Percentiles rank a stretch among this genome's conserved stretches.
Conservation (phyloP, 2,329 filamentous ascomycete species). For the Tetracladium maxilliforme region DNA sequence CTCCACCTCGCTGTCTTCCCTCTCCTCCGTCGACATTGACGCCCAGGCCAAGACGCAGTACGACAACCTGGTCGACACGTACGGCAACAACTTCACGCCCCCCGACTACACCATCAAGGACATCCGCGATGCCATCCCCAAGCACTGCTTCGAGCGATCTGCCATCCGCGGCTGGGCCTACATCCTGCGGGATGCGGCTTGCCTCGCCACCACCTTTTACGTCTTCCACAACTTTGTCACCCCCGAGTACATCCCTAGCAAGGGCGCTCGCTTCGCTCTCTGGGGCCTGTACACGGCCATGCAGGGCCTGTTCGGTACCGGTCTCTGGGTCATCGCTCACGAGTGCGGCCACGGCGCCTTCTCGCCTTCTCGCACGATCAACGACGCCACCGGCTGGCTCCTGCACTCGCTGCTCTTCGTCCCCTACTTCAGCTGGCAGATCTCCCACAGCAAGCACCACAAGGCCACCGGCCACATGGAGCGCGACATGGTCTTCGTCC, state of each 20-base stretch:
- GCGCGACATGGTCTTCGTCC: conserved; percentile 98
- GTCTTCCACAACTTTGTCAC: conserved; percentile 84
- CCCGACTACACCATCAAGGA: conserved; percentile 97
- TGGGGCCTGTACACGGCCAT: conserved; percentile 56
- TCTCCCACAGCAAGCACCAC: conserved; percentile 98
- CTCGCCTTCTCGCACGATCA: conserved; percentile 79
- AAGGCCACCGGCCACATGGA: conserved; percentile 96
- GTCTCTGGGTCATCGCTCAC: conserved; percentile 91
- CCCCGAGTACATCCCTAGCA: conserved; percentile 64
- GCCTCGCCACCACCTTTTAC: conserved; percentile 65
- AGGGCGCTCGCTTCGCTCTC: conserved; percentile 46
- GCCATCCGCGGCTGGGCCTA: conserved; percentile 62
- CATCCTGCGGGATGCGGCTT: conserved; percentile 66
- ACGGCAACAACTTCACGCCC: conserved; percentile 86
- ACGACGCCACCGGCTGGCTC: conserved; percentile 86
- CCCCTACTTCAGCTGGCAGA: conserved; percentile 99
- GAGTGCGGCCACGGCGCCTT: conserved; percentile 97
- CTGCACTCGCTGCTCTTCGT: conserved; percentile 80
- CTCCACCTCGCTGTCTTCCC: conserved; percentile 81
- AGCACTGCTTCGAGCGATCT: conserved; percentile 91
- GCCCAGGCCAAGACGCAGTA: conserved; percentile 45
- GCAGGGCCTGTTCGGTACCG: conserved; percentile 87
- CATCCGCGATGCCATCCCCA: conserved; percentile 90
- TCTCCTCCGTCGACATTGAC: conserved; percentile 42
- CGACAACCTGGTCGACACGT: conserved; percentile 83